These are phyloP conservation scores for Spencermartinsiella ligniputridi DNA, from an alignment of 1,139 yeast genomes.

Conservation along the genomic window DNA sequence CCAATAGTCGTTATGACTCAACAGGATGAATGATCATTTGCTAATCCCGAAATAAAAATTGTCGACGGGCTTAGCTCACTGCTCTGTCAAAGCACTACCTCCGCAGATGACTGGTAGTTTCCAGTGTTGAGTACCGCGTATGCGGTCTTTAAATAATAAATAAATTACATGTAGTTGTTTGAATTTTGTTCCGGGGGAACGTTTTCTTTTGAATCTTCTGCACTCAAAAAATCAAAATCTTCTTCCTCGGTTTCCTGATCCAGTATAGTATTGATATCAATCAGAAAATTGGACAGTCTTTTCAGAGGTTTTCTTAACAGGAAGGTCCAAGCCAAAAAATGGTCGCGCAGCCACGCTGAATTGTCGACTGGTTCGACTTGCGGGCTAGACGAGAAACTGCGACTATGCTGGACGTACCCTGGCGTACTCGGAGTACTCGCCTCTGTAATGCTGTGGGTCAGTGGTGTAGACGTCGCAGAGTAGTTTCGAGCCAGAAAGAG, in stretches of 20 bases:
- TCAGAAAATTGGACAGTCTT: neutral
- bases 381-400: neutral
- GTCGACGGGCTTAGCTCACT: too few species aligned
- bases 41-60: too few species aligned
- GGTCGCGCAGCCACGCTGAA: neutral
- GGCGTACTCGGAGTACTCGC: neutral
- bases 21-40: too few species aligned
- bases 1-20: too few species aligned
- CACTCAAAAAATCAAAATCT: neutral
- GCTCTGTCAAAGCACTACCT: too few species aligned
- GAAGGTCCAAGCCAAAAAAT: neutral
- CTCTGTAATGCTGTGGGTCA: neutral
- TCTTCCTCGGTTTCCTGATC: constrained; percentile 1
- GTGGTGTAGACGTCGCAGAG: neutral
- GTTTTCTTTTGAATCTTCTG: neutral
- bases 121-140: too few species aligned
- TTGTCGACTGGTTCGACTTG: neutral
- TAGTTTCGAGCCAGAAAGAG: neutral
- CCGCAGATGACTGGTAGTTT: too few species aligned
- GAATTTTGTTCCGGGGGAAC: neutral
- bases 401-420: neutral
- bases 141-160: too few species aligned
- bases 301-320: neutral
- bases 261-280: neutral
- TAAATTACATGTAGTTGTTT: too few species aligned